These are phyloP conservation scores for Camellia lanceoleosa DNA, from an alignment of 148 eudicot genomes.

Conservation along the genomic window DNA sequence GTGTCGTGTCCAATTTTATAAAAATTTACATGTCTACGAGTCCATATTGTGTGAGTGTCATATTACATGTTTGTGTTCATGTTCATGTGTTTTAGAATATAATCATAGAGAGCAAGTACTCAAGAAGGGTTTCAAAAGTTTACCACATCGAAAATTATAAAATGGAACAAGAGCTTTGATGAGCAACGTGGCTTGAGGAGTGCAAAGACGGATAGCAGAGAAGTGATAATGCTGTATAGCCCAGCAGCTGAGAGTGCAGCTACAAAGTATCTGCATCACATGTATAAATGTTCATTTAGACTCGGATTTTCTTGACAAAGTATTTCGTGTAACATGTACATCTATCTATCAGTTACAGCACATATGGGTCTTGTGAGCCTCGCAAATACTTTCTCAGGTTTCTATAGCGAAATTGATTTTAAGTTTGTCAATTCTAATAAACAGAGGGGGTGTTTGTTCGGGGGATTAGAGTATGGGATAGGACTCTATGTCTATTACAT, in stretches of 20 bases:
- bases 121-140: constrained; percentile 14
- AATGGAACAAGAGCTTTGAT: constrained; percentile 32
- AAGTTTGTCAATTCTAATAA: too few species aligned
- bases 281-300: background rate
- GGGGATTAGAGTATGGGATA: background rate
- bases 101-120: background rate
- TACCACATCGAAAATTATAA: constrained; percentile 51
- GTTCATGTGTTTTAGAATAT: too few species aligned
- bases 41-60: too few species aligned
- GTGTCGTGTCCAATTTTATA: too few species aligned
- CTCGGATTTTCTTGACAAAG: too few species aligned
- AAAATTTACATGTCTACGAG: too few species aligned
- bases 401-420: too few species aligned
- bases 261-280: constrained; percentile 61
- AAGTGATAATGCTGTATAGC: constrained; percentile 54
- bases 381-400: too few species aligned
- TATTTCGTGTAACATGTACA: background rate
- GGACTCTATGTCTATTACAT: too few species aligned
- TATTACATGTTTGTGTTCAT: too few species aligned
- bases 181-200: constrained; percentile 34
- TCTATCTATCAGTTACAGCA: background rate
- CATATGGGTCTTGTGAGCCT: too few species aligned
- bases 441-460: too few species aligned
- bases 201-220: constrained; percentile 33
- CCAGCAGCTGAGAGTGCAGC: constrained; percentile 63